Conservation (phyloP, 2,329 filamentous ascomycete genomes). For the Ceratocystis huliohia region DNA sequence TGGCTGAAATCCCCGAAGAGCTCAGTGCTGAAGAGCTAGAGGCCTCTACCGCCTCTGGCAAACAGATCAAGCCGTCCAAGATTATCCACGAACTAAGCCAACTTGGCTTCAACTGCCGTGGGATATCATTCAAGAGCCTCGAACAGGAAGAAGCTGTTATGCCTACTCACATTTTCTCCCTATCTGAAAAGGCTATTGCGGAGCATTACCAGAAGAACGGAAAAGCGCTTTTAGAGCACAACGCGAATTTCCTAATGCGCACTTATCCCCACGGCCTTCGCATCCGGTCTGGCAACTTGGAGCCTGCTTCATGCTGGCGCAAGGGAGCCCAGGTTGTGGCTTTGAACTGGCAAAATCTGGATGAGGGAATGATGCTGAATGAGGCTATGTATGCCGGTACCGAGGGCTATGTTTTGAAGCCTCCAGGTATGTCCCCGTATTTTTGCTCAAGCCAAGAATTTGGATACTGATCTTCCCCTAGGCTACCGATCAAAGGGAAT, state of each 20-base stretch:
- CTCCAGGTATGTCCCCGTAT: slow-evolving; percentile 40
- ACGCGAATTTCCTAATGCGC: slow-evolving; percentile 69
- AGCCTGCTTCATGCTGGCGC: slow-evolving; percentile 75
- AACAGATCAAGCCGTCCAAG: slow-evolving; percentile 40
- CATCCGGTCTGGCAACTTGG: slow-evolving; percentile 73
- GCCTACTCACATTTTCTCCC: slow-evolving; percentile 56
- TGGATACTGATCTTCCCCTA: slow-evolving; percentile 16
- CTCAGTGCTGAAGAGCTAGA: slow-evolving; percentile 30
- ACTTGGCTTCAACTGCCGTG: slow-evolving; percentile 71
- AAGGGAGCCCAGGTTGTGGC: slow-evolving; percentile 84
- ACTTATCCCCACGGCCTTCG: slow-evolving; percentile 76
- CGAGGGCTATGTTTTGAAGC: slow-evolving; percentile 78
- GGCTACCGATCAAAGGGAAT: slow-evolving; percentile 27
- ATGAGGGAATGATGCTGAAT: slow-evolving; percentile 93
- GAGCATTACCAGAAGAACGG: slow-evolving; percentile 41
- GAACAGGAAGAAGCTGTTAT: slow-evolving; percentile 55
- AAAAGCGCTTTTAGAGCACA: slow-evolving; percentile 60
- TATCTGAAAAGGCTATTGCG: slow-evolving; percentile 52
- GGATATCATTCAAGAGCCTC: slow-evolving; percentile 69
- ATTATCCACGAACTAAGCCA: slow-evolving; percentile 62
- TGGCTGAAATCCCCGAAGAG: slow-evolving; percentile 26
- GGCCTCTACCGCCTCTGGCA: slow-evolving; percentile 33
- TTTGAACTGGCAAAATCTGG: slow-evolving; percentile 84
- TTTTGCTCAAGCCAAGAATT: background rate
- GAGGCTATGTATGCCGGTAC: slow-evolving; percentile 80